Evolutionary conservation across 371 early-diverging fungal species (phyloP).

Genomic region (Mortierella sp.): DNA sequence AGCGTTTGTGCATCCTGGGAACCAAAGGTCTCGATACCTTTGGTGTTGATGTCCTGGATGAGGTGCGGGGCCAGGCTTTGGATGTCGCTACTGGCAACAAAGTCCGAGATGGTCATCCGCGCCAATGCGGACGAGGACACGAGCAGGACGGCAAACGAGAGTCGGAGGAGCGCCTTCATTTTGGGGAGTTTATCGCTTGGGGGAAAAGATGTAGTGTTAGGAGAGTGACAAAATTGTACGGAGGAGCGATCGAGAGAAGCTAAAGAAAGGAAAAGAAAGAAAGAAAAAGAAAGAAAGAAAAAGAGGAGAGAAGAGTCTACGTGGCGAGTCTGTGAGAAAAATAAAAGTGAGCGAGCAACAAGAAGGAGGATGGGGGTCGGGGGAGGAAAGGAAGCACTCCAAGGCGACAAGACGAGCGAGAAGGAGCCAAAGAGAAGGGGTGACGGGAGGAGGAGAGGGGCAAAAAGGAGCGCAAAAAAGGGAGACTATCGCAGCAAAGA

Average conservation of each 20-base stretch:
- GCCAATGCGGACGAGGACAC: constrained; percentile 25
- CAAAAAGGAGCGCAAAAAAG: background rate
- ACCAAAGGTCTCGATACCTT: constrained; percentile 22
- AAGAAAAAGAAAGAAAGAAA: background rate
- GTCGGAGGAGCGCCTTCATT: constrained; percentile 43
- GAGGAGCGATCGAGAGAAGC: constrained; percentile 1
- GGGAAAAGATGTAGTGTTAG: background rate
- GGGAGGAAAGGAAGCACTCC: too few relatives aligned
- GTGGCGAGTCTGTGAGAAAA: background rate
- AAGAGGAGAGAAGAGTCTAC: background rate
- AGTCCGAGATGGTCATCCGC: constrained; percentile 20
- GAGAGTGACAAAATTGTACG: background rate
- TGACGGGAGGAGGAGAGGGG: constrained; percentile 1
- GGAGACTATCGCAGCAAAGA: too few relatives aligned
- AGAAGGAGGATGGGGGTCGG: background rate
- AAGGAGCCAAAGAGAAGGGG: background rate
- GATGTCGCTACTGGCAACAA: constrained; percentile 21
- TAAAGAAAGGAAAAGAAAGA: constrained; percentile 1
- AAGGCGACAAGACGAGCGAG: too few relatives aligned
- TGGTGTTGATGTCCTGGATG: constrained; percentile 28
- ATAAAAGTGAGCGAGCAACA: background rate
- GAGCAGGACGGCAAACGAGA: constrained; percentile 36
- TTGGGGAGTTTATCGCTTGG: background rate
- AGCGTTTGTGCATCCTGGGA: constrained; percentile 9
- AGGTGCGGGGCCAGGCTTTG: constrained; percentile 30